A percentile compares a stretch with the other conserved stretches of the same genome.
Evolutionary conservation across 1,284 basidiomycete species (phyloP).

Genomic region (Phellinidium pouzarii): DNA sequence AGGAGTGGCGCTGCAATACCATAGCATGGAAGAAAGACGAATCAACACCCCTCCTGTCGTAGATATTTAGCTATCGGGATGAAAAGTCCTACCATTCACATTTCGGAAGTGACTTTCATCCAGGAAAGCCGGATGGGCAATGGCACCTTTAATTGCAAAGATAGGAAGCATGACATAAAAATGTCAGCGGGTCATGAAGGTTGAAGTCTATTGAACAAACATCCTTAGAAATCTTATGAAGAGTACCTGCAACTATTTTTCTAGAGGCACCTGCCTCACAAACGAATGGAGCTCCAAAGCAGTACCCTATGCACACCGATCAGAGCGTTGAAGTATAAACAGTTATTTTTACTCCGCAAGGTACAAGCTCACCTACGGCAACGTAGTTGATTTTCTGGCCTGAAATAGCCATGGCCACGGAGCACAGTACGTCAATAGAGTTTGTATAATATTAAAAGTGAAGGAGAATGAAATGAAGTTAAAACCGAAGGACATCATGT

Average conservation of each 20-base stretch:
- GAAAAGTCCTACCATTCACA: constrained; percentile 34
- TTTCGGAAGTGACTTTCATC: constrained; percentile 41
- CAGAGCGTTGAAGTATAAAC: too few relatives aligned
- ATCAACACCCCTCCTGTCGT: neutral
- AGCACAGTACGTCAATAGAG: neutral
- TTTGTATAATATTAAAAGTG: constrained; percentile 8
- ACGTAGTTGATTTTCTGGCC: constrained; percentile 26
- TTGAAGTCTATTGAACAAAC: neutral
- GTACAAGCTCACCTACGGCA: constrained; percentile 30
- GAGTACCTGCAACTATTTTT: constrained; percentile 41
- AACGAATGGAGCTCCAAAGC: constrained; percentile 49
- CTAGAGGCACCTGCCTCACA: constrained; percentile 39
- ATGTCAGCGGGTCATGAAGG: neutral
- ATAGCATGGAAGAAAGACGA: neutral
- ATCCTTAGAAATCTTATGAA: neutral
- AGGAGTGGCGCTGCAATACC: constrained; percentile 42
- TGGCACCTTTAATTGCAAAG: constrained; percentile 33
- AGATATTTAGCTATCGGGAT: neutral
- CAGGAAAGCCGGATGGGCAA: constrained; percentile 50
- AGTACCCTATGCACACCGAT: too few relatives aligned
- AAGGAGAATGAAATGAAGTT: neutral
- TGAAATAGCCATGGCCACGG: neutral
- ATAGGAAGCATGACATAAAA: neutral
- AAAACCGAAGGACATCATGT: neutral
- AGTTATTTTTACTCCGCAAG: too few relatives aligned